These are phyloP conservation scores for Cardamine resedifolia DNA, from an alignment of 345 rosid genomes.

Conservation along the genomic window DNA sequence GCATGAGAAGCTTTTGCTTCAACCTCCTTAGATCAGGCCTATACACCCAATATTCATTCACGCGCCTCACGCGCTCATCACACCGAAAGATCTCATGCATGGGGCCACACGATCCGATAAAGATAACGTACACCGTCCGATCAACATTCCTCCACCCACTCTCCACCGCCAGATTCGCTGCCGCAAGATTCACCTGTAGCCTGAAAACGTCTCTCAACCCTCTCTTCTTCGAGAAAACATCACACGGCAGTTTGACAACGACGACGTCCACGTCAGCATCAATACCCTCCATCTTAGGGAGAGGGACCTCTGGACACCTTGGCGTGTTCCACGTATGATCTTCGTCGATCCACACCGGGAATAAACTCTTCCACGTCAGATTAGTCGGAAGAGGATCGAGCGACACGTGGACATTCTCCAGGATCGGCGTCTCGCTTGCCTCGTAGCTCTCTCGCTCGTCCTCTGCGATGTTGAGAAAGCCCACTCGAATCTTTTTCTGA, in stretches of 20 bases:
- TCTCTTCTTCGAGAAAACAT: slow-evolving; percentile 26
- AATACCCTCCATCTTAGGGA: slow-evolving; percentile 45
- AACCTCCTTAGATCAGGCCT: slow-evolving; percentile 55
- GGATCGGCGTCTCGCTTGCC: slow-evolving; percentile 17
- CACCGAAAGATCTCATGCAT: slow-evolving; percentile 84
- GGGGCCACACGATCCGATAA: slow-evolving; percentile 68
- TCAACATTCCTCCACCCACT: slow-evolving; percentile 40
- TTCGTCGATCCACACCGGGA: slow-evolving; percentile 87
- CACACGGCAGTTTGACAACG: slow-evolving; percentile 67
- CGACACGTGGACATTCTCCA: slow-evolving; percentile 40
- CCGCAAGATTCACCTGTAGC: slow-evolving; percentile 81
- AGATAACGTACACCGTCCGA: slow-evolving; percentile 53
- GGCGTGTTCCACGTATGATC: slow-evolving; percentile 37
- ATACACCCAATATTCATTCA: slow-evolving; percentile 64
- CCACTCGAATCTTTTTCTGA: slow-evolving; percentile 48
- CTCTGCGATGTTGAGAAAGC: slow-evolving; percentile 51
- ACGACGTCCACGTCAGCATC: slow-evolving; percentile 53
- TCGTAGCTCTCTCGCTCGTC: slow-evolving; percentile 12
- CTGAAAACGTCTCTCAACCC: slow-evolving; percentile 67
- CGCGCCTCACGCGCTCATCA: slow-evolving; percentile 60
- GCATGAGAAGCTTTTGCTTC: slow-evolving; percentile 64
- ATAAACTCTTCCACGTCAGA: slow-evolving; percentile 56
- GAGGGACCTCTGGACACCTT: slow-evolving; percentile 68
- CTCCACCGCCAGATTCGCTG: slow-evolving; percentile 59
- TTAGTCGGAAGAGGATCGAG: slow-evolving; percentile 44